These are phyloP conservation scores for Posidonia australis DNA, from an alignment of 106 monocot species.

Conservation along the genomic window DNA sequence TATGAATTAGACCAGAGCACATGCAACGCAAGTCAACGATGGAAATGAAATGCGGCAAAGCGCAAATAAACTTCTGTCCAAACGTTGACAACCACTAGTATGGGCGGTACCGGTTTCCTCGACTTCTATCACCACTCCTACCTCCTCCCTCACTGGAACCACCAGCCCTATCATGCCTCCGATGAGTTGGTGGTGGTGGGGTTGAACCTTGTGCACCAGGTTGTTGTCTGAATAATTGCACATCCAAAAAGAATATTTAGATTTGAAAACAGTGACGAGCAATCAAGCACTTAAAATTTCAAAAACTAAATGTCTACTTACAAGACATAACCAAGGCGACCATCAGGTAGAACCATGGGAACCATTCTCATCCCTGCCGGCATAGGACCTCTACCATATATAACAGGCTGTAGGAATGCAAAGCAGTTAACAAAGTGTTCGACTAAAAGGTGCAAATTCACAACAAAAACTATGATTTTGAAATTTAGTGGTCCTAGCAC, in stretches of 20 bases:
- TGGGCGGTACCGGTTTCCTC: constrained; percentile 59
- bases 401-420: constrained; percentile 63
- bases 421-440: not conserved
- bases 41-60: not conserved
- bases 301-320: constrained; percentile 24
- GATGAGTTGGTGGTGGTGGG: constrained; percentile 27
- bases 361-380: constrained; percentile 97
- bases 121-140: constrained; percentile 34
- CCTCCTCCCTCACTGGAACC: constrained; percentile 38
- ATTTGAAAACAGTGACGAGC: not conserved
- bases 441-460: not conserved
- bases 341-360: constrained; percentile 94
- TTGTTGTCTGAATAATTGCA: constrained; percentile 53
- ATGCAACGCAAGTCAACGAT: not conserved
- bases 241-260: not conserved
- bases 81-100: constrained; percentile 28
- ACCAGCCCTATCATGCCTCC: constrained; percentile 41
- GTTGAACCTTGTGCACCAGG: constrained; percentile 41
- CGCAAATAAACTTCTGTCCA: not conserved
- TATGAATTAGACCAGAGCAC: not conserved
- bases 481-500: no score
- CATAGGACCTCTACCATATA: constrained; percentile 93
- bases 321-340: constrained; percentile 93
- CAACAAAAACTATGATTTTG: not conserved
- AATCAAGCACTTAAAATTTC: not conserved